Conservation (phyloP, 345 rosid genomes). For the Dovyalis caffra region DNA sequence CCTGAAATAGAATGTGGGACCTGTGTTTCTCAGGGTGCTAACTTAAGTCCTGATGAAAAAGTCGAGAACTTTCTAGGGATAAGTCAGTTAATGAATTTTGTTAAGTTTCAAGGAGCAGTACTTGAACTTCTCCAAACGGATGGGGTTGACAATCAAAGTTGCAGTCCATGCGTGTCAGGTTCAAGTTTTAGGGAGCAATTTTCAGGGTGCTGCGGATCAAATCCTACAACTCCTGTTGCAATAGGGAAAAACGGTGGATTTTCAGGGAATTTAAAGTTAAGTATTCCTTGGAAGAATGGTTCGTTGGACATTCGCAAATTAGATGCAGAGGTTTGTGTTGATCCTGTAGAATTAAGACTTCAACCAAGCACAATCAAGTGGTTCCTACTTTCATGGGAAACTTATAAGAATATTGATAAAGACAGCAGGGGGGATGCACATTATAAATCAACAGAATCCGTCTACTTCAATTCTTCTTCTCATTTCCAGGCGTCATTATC, state of each 20-base stretch:
- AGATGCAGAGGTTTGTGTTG: conserved; percentile 70
- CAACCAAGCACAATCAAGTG: conserved; percentile 70
- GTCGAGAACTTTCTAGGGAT: conserved; percentile 64
- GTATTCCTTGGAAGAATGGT: conserved; percentile 96
- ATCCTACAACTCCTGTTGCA: conserved; percentile 50
- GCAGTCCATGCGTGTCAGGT: conserved; percentile 18
- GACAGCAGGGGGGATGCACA: conserved; percentile 19
- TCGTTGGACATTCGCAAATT: conserved; percentile 82
- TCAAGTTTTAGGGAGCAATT: conserved; percentile 24
- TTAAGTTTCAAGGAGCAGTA: conserved; percentile 73
- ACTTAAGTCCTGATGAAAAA: conserved; percentile 28
- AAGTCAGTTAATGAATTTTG: conserved; percentile 63
- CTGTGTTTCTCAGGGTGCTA: conserved; percentile 56
- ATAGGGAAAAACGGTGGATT: conserved; percentile 67
- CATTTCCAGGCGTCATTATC: conserved; percentile 35
- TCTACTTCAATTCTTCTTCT: conserved; percentile 40
- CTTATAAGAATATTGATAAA: conserved; percentile 36
- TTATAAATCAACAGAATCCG: conserved; percentile 39
- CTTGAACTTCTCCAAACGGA: conserved; percentile 70
- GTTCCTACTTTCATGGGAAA: conserved; percentile 60
- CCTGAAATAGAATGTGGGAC: conserved; percentile 72
- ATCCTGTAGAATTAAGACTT: conserved; percentile 74
- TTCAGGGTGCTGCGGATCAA: conserved; percentile 22
- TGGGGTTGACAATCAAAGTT: conserved; percentile 35
- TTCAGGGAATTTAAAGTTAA: conserved; percentile 77